Conservation (phyloP, 495 filamentous ascomycete species). For the Trichoderma virens region DNA sequence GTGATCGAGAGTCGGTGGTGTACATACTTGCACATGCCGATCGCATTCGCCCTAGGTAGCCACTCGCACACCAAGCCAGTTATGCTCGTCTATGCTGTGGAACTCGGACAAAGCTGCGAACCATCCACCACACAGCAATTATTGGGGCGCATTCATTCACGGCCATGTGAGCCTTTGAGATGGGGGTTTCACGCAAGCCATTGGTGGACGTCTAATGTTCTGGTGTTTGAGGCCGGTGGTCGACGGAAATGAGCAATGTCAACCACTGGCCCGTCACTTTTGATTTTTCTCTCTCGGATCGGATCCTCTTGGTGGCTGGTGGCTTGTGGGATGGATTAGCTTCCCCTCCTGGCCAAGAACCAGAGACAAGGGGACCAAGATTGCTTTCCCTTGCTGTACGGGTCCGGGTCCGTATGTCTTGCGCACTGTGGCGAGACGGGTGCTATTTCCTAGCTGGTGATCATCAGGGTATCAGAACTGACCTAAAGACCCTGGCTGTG, state of each 20-base stretch:
- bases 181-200: not conserved
- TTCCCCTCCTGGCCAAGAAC: not conserved
- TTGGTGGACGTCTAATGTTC: not conserved
- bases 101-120: not conserved
- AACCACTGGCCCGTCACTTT: not conserved
- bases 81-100: not conserved
- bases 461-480: not conserved
- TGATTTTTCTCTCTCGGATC: not conserved
- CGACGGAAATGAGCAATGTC: not conserved
- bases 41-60: not conserved
- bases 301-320: not conserved
- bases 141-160: not conserved
- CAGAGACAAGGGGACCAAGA: not conserved
- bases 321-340: not conserved
- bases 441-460: slow-evolving; percentile 9
- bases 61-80: not conserved
- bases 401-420: not conserved
- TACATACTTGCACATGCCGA: too few relatives aligned
- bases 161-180: slow-evolving; percentile 1
- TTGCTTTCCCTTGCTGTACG: not conserved
- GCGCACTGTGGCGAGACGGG: slow-evolving; percentile 3
- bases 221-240: not conserved
- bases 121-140: not conserved
- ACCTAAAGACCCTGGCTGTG: not conserved
- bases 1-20: not conserved